Evolutionary conservation across 495 filamentous ascomycete species (phyloP).

Genomic region (Chlorociboria aeruginascens): DNA sequence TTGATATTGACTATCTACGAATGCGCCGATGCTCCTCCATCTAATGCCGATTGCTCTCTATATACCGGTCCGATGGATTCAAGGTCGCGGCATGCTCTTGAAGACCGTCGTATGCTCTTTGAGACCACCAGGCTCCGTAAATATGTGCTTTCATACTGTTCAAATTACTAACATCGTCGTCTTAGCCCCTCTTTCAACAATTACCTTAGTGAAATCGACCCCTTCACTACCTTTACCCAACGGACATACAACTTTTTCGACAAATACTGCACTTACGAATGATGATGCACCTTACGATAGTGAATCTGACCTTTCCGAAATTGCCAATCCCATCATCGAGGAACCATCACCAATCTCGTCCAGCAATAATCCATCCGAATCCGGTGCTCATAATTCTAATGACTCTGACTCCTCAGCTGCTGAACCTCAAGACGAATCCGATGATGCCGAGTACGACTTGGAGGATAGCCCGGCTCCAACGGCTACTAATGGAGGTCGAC

Average conservation of each 20-base stretch:
- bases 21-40: conserved; percentile 14
- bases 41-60: not conserved
- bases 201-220: conserved; percentile 9
- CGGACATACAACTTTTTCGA: conserved; percentile 33
- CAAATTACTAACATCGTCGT: conserved; percentile 22
- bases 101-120: conserved; percentile 1
- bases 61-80: not conserved
- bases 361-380: conserved; percentile 18
- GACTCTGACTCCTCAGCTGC: conserved; percentile 38
- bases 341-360: conserved; percentile 20
- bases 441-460: conserved; percentile 69
- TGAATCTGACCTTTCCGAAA: conserved; percentile 40
- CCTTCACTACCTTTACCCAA: conserved; percentile 25
- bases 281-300: conserved; percentile 34
- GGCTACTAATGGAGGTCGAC: conserved; percentile 31
- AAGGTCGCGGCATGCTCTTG: conserved; percentile 10
- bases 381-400: conserved; percentile 30
- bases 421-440: conserved; percentile 59
- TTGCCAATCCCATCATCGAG: conserved; percentile 26
- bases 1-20: conserved; percentile 6
- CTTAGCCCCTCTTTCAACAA: conserved; percentile 21
- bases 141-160: conserved; percentile 4
- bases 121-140: not conserved
- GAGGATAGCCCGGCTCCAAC: conserved; percentile 47
- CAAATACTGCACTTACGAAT: conserved; percentile 25